These are phyloP conservation scores for Rhododendron molle DNA, from an alignment of 148 eudicot species.

Conservation along the genomic window DNA sequence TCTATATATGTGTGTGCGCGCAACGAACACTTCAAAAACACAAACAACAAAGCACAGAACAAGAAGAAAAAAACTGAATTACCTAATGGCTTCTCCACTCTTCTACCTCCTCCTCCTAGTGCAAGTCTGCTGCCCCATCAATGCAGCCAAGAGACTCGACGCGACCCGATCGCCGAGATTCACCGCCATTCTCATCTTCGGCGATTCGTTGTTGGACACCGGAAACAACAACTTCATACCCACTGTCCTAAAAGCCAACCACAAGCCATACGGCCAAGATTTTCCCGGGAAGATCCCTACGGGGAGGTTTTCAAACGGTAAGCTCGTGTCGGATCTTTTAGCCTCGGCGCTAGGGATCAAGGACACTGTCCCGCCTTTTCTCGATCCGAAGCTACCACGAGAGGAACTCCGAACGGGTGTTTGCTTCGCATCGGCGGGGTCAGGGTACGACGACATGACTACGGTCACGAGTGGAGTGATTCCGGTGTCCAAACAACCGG, in stretches of 20 bases:
- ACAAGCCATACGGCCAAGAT: constrained; percentile 45
- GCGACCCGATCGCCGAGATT: constrained; percentile 13
- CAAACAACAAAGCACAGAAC: too few species aligned
- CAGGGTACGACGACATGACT: constrained; percentile 43
- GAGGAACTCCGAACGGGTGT: constrained; percentile 38
- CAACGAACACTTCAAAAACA: too few species aligned
- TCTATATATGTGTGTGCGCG: too few species aligned
- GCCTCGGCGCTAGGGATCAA: constrained; percentile 39
- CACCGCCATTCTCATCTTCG: constrained; percentile 45
- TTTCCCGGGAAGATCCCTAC: constrained; percentile 37
- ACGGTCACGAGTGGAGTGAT: constrained; percentile 12
- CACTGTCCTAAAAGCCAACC: constrained; percentile 33
- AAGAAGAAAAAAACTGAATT: not conserved
- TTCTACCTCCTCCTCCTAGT: not conserved
- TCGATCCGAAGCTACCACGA: constrained; percentile 25
- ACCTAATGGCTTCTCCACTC: not conserved
- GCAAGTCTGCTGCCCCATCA: not conserved
- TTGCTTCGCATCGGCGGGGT: constrained; percentile 47
- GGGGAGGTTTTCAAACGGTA: constrained; percentile 52
- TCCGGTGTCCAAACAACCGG: constrained; percentile 33
- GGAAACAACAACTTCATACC: constrained; percentile 49
- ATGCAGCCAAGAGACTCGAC: not conserved
- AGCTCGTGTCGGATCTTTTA: constrained; percentile 40
- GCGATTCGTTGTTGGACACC: constrained; percentile 47
- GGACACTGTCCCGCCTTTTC: constrained; percentile 33